These are phyloP conservation scores for Penicillium hordei DNA, from an alignment of 2,329 filamentous ascomycete genomes.

Conservation along the genomic window DNA sequence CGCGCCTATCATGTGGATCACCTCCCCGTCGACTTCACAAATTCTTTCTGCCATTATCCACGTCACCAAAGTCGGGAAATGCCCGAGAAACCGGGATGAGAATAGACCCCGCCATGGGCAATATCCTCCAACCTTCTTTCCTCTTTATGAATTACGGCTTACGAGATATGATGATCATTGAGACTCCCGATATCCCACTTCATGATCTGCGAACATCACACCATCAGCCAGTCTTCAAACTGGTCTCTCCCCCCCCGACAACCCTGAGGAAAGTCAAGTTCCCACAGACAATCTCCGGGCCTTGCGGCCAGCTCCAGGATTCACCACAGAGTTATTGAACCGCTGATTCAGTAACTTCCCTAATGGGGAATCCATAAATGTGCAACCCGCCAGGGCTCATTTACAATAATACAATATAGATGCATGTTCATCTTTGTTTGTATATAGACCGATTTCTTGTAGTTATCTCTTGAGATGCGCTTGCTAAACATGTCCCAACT, in stretches of 20 bases:
- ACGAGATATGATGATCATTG: conserved; percentile 15
- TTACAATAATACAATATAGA: neutral
- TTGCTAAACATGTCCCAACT: neutral
- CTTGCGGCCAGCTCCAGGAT: conserved; percentile 7
- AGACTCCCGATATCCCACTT: conserved; percentile 10
- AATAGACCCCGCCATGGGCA: neutral
- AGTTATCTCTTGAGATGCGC: neutral
- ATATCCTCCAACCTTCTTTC: neutral
- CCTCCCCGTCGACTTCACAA: conserved; percentile 28
- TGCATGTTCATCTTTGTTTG: neutral
- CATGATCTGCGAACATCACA: neutral
- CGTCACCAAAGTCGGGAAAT: conserved; percentile 10
- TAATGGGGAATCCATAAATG: neutral
- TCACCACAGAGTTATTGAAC: neutral
- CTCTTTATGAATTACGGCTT: conserved; percentile 21
- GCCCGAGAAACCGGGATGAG: conserved; percentile 18
- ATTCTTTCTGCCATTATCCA: conserved; percentile 15
- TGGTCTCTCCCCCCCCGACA: neutral
- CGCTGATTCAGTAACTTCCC: neutral
- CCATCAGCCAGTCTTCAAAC: neutral
- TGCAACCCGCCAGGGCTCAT: neutral
- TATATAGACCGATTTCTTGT: conserved; percentile 2
- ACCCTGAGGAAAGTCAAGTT: neutral
- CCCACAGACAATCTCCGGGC: neutral
- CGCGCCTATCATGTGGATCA: conserved; percentile 24